phyloP scores from a whole-genome alignment of 306 rosid species.

The Vicia villosa region DNA sequence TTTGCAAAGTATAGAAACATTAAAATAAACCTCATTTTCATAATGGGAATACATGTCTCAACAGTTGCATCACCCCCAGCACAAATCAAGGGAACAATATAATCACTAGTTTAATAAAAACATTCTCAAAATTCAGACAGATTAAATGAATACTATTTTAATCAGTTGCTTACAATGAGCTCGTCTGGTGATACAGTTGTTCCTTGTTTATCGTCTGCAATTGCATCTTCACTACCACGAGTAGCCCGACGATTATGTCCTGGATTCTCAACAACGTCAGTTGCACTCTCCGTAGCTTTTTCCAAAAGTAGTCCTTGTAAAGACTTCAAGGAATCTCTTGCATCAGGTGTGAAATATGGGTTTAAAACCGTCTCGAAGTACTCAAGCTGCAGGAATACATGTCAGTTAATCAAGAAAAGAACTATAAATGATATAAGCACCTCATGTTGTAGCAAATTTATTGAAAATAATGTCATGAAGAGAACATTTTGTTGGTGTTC shows the following conservation, averaged over 20 bases:
- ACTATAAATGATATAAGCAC: constrained; percentile 16
- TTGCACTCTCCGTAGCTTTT: constrained; percentile 83
- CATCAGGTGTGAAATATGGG: constrained; percentile 91
- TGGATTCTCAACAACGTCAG: constrained; percentile 75
- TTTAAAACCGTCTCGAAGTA: constrained; percentile 91
- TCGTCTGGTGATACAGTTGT: constrained; percentile 82
- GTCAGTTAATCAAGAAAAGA: constrained; percentile 34
- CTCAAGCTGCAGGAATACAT: constrained; percentile 80
- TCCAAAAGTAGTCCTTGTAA: constrained; percentile 92
- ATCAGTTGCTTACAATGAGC: constrained; percentile 74
- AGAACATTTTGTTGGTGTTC: background rate
- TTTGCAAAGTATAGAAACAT: constrained; percentile 10
- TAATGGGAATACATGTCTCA: constrained; percentile 6
- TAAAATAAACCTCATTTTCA: constrained; percentile 27
- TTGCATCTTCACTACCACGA: constrained; percentile 96
- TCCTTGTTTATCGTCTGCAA: constrained; percentile 77
- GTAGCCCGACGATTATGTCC: constrained; percentile 92
- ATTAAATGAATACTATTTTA: constrained; percentile 6
- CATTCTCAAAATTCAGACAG: constrained; percentile 7
- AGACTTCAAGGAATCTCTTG: constrained; percentile 89
- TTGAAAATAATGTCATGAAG: constrained; percentile 5
- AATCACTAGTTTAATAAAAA: background rate
- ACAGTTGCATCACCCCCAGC: constrained; percentile 24
- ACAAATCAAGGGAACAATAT: constrained; percentile 9
- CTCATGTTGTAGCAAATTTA: background rate